Base-by-base conservation (phyloP, 1,139 yeast species). In the Saccharomycopsis hybrid region DNA sequence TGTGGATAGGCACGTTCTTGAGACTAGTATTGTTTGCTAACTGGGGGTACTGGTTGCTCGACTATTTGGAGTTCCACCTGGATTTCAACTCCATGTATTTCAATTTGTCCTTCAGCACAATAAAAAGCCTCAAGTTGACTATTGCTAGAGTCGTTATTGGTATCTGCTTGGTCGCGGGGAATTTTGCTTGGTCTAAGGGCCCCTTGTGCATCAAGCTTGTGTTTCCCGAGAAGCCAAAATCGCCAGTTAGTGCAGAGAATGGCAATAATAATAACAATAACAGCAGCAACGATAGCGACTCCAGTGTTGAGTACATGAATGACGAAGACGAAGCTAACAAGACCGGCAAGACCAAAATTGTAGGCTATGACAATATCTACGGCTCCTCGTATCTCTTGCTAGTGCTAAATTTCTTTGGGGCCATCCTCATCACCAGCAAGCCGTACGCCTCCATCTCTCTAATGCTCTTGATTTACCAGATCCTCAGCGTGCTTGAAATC, bases 371-470 rank as follows among this genome's bases (percentile, higher is more conserved):
- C 35, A 92, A 92, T 59, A 83, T 85, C 4, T 90, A 90, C 65
- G 98, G 98, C 0, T 83, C 96, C 0, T 80, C 86, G 44, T 85
- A 82, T 59, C 82, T 89, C 60, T 70, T 92, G 39, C 68, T 90
- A 46, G 77, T 89, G 3, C 68, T 89, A 53, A 87, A 87, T 60
- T 71, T 81, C 53, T 69, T 88, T 30, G 80, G 80, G 56, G 81
- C 85, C 1, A 69, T 85, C 2, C 68, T 86, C 60, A 68, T 89
- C 18, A 88, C 87, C 48, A 82, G 82, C 52, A 90, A 92, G 62
- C 98, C 98, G 4, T 65, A 89, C 54, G 97, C 92, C 0, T 92
- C 88, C 2, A 59, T 90, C n/a, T 79, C 95, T 1, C 63, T 89
- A 27, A 76, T 78, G 52, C 73, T 85, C 45, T 68, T 90, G 62